Conservation (phyloP, 306 rosid species). For the Pterocarpus macrocarpus region DNA sequence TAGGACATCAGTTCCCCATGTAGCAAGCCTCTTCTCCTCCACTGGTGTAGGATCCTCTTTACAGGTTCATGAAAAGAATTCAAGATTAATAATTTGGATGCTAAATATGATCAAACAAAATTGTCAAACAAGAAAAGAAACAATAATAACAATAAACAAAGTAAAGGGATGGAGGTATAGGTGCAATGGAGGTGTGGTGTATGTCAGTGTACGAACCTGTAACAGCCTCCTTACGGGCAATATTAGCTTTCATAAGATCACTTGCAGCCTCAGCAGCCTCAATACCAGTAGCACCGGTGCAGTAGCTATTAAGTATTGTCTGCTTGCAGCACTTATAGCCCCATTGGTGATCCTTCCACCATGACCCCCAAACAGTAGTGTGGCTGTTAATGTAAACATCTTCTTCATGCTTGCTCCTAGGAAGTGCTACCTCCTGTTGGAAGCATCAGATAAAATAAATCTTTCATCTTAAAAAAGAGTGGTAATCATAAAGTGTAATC, state of each 20-base stretch:
- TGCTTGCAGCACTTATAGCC: conserved; percentile 75
- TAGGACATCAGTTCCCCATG: conserved; percentile 50
- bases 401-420: conserved; percentile 65
- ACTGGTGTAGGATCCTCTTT: conserved; percentile 28
- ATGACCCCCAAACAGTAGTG: conserved; percentile 70
- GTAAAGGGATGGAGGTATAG: neutral
- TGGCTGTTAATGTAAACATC: conserved; percentile 65
- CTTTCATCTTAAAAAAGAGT: neutral
- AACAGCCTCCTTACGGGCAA: conserved; percentile 67
- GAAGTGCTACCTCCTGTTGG: conserved; percentile 65
- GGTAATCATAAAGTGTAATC: neutral
- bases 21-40: conserved; percentile 48
- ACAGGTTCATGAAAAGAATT: neutral
- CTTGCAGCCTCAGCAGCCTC: conserved; percentile 65
- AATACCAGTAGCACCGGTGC: conserved; percentile 70
- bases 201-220: conserved; percentile 47
- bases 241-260: conserved; percentile 76
- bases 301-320: conserved; percentile 62
- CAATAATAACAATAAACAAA: neutral
- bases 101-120: neutral
- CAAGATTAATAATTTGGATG: neutral
- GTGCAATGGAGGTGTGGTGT: neutral
- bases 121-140: neutral
- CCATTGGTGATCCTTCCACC: conserved; percentile 81
- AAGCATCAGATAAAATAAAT: neutral